Evolutionary conservation across 495 filamentous ascomycete genomes (phyloP).

Genomic region (Aspergillus sclerotiicarbonarius): DNA sequence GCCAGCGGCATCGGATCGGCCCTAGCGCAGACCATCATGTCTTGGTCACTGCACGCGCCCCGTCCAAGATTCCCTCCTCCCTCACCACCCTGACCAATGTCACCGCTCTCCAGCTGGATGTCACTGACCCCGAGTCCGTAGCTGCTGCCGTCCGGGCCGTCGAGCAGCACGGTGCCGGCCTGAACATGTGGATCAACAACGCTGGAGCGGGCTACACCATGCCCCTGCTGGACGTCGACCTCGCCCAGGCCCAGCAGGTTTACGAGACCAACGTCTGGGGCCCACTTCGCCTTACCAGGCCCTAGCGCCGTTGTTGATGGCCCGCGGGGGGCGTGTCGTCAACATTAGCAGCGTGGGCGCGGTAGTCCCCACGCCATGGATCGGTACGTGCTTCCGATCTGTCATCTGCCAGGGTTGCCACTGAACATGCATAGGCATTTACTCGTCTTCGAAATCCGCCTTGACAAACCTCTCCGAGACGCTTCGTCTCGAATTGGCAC

Average conservation of each 20-base stretch:
- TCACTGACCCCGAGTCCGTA: constrained; percentile 31
- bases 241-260: constrained; percentile 23
- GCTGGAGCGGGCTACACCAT: constrained; percentile 23
- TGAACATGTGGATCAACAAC: constrained; percentile 35
- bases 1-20: constrained; percentile 40
- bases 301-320: constrained; percentile 51
- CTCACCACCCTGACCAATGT: constrained; percentile 20
- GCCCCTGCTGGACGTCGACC: constrained; percentile 29
- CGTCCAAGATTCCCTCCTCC: constrained; percentile 29
- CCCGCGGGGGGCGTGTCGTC: constrained; percentile 45
- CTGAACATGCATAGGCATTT: constrained; percentile 43
- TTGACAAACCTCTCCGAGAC: constrained; percentile 30
- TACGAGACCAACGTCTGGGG: constrained; percentile 34
- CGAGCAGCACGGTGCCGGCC: constrained; percentile 9
- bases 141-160: constrained; percentile 14
- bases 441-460: constrained; percentile 36
- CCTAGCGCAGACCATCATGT: constrained; percentile 38
- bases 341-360: constrained; percentile 48
- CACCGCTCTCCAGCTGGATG: constrained; percentile 28
- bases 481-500: constrained; percentile 38
- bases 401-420: constrained; percentile 41
- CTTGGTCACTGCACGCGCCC: constrained; percentile 39
- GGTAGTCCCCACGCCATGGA: constrained; percentile 36
- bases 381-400: constrained; percentile 6
- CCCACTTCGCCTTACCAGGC: constrained; percentile 24